phyloP scores from a whole-genome alignment of 1,284 basidiomycete genomes.

The Vanrija sp. region DNA sequence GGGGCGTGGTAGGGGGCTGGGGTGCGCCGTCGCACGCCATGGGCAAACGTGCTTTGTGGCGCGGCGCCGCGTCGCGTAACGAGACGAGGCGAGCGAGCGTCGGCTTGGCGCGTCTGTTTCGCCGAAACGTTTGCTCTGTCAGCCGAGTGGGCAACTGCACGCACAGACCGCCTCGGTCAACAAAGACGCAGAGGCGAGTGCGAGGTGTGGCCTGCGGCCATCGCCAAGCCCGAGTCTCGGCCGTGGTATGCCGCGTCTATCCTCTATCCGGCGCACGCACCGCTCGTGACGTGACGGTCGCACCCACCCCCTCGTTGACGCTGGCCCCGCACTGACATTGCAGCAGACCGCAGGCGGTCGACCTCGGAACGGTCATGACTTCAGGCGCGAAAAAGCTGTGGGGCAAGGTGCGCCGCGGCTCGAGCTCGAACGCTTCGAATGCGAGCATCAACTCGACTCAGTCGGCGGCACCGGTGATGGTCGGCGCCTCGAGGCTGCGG shows the following conservation, averaged over 20 bases:
- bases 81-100: no score
- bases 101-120: no score
- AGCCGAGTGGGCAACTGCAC: background rate
- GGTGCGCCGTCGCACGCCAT: no score
- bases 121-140: no score
- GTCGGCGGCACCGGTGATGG: background rate
- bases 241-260: no score
- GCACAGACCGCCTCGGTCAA: background rate
- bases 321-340: constrained; percentile 2
- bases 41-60: no score
- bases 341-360: constrained; percentile 31
- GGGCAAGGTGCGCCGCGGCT: constrained; percentile 34
- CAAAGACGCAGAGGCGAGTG: no score
- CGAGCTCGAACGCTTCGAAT: constrained; percentile 3
- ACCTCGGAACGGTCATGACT: constrained; percentile 38
- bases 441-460: background rate
- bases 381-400: constrained; percentile 40
- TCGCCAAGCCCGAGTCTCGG: background rate
- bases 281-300: no score
- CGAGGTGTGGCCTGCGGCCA: background rate
- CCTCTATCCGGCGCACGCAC: no score
- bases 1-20: no score
- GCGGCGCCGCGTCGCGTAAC: no score
- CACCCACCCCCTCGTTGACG: background rate
- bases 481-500: background rate